phyloP scores from a whole-genome alignment of 2,329 filamentous ascomycete species.

The Neonectria ditissima region DNA sequence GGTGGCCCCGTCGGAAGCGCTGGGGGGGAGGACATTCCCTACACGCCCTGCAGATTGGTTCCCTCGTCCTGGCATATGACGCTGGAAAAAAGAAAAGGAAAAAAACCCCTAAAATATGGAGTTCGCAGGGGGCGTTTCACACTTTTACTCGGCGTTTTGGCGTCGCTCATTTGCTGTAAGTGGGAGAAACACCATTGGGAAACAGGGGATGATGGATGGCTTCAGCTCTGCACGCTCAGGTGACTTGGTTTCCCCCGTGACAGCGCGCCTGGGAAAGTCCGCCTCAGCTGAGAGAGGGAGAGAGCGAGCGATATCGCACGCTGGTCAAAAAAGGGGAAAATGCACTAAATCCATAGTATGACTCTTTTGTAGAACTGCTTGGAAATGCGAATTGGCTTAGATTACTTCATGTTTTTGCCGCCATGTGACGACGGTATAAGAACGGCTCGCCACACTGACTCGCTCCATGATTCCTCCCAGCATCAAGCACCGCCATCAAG shows the following conservation, averaged over 20 bases:
- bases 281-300: constrained; percentile 3
- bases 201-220: no score
- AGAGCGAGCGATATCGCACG: constrained; percentile 21
- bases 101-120: no score
- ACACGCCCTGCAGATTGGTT: constrained; percentile 27
- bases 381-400: not conserved
- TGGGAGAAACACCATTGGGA: no score
- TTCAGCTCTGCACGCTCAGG: constrained; percentile 1
- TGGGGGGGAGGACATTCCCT: no score
- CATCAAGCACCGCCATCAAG: not conserved
- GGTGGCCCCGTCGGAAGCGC: constrained; percentile 1
- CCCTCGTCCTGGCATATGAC: constrained; percentile 5
- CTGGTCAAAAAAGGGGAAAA: not conserved
- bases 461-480: not conserved
- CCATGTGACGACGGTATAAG: constrained; percentile 15
- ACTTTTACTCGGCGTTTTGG: not conserved
- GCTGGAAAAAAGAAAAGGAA: not conserved
- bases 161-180: not conserved
- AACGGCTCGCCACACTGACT: constrained; percentile 8
- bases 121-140: constrained; percentile 14
- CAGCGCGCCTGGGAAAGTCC: constrained; percentile 4
- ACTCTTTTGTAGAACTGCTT: not conserved
- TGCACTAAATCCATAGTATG: not conserved
- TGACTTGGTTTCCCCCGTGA: not conserved
- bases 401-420: constrained; percentile 20